Evolutionary conservation across 2,329 filamentous ascomycete genomes (phyloP), one percentile per base, ranked within the genome.

Genomic region (Cladosporium halotolerans): DNA sequence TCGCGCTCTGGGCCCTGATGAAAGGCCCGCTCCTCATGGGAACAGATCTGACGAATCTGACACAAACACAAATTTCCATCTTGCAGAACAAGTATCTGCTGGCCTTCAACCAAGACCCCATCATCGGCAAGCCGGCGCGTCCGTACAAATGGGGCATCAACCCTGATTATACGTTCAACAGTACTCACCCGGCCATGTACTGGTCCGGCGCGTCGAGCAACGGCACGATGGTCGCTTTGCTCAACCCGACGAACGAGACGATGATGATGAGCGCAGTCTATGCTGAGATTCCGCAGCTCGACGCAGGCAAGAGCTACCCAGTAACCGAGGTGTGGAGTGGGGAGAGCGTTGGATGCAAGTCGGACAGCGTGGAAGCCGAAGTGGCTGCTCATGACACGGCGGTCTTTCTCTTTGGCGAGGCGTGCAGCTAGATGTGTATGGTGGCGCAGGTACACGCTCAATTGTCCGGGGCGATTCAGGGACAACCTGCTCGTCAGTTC

Each of bases 131-230:
- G 68, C 23, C 70, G 76, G 9, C 68, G 70, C 63, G 62, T 57
- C 69, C 67, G 2, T 76, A 72, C 57, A 66, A 63, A n/a, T 76
- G 74, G 74, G 78, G 77, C 1, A 66, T 70, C 3, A 79, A 79
- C 56, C 65, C 71, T 0, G 72, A 79, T 58, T 74, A 72, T 61
- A 77, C 76, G 0, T 80, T 72, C 62, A 76, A 81, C 57, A 59
- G 64, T 13, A 72, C 70, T 0, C 65, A 73, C 52, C 77, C 76
- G 3, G 76, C 77, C 2, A 73, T 78, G 63, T 79, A 72, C 63
- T 79, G 75, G 75, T 67, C 72, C 1, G 76, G 77, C 0, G 63
- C 63, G 19, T 74, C 70, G 3, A 64, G 63, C 7, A 60, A 68
- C 14, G 76, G 76, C 1, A 72, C 70, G n/a, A 67, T 78, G 38